A percentile compares a stretch with the other conserved stretches of the same genome.
Evolutionary conservation across 2,329 filamentous ascomycete genomes (phyloP).

Genomic region (Hansfordia pulvinata): DNA sequence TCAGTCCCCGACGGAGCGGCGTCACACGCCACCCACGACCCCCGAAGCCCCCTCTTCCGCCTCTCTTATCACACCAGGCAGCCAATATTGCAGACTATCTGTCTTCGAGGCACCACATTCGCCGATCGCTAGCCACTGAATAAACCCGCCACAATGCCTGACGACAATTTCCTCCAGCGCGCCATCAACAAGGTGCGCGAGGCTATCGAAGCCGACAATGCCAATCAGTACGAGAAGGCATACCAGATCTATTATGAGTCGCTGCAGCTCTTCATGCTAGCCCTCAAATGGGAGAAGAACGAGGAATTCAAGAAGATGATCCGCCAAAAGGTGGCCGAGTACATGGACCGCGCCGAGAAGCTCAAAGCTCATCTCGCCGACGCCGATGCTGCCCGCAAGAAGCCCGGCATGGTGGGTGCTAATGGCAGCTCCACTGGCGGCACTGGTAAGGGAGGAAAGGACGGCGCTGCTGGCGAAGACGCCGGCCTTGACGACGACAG

Average conservation of each 20-base stretch:
- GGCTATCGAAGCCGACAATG: conserved; percentile 91
- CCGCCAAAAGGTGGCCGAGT: conserved; percentile 84
- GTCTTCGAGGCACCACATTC: no score
- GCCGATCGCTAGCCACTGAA: no score
- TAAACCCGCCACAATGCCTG: conserved; percentile 73
- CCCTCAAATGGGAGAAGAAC: conserved; percentile 99
- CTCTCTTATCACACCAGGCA: no score
- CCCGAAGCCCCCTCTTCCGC: no score
- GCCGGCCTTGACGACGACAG: conserved; percentile 79
- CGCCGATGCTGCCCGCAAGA: conserved; percentile 56
- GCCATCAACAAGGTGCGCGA: conserved; percentile 96
- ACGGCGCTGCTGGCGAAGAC: conserved; percentile 42
- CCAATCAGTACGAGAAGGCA: conserved; percentile 91
- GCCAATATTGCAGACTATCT: no score
- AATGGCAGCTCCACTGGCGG: conserved; percentile 55
- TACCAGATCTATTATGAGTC: conserved; percentile 94
- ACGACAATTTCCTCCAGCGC: conserved; percentile 91
- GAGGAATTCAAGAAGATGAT: conserved; percentile 95
- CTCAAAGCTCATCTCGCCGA: conserved; percentile 81
- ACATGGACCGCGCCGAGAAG: conserved; percentile 98
- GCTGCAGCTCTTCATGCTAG: conserved; percentile 96
- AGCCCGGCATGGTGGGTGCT: conserved; percentile 56
- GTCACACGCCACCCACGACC: no score
- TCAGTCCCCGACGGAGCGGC: no score
- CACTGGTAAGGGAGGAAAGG: conserved; percentile 44